A percentile compares a stretch with the other conserved stretches of the same genome.
Conservation (phyloP, 2,329 filamentous ascomycete species). For the Coniella lustricola region DNA sequence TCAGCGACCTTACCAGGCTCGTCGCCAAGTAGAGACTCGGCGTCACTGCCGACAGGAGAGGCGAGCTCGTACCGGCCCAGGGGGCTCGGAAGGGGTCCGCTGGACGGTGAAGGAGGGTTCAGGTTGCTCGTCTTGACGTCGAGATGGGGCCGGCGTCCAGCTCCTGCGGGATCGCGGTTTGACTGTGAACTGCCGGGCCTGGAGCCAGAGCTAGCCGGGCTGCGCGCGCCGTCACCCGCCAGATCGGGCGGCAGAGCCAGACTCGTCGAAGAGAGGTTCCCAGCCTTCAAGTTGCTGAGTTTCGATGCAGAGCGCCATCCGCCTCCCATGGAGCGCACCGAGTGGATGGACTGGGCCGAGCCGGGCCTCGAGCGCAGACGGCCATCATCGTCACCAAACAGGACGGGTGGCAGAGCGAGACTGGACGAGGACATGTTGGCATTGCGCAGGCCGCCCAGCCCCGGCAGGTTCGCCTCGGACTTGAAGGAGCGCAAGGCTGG, state of each 20-base stretch:
- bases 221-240: too few relatives aligned
- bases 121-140: constrained; percentile 36
- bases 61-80: constrained; percentile 34
- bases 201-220: constrained; percentile 18
- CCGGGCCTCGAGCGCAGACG: too few relatives aligned
- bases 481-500: constrained; percentile 25
- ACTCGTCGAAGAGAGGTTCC: constrained; percentile 29
- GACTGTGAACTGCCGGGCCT: constrained; percentile 29
- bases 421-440: too few relatives aligned
- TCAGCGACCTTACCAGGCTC: constrained; percentile 24
- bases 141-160: constrained; percentile 28
- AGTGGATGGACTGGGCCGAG: too few relatives aligned
- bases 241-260: constrained; percentile 20
- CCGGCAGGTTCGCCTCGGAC: constrained; percentile 31
- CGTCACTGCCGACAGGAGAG: constrained; percentile 18
- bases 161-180: constrained; percentile 28
- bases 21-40: constrained; percentile 25
- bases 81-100: constrained; percentile 28
- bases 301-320: too few relatives aligned
- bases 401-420: too few relatives aligned
- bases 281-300: constrained; percentile 25
- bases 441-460: too few relatives aligned
- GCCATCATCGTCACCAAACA: constrained; percentile 17
- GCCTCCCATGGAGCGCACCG: too few relatives aligned
- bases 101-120: constrained; percentile 21